These are phyloP conservation scores for Flaveria bidentis DNA, from an alignment of 129 eudicot genomes.

Conservation along the genomic window DNA sequence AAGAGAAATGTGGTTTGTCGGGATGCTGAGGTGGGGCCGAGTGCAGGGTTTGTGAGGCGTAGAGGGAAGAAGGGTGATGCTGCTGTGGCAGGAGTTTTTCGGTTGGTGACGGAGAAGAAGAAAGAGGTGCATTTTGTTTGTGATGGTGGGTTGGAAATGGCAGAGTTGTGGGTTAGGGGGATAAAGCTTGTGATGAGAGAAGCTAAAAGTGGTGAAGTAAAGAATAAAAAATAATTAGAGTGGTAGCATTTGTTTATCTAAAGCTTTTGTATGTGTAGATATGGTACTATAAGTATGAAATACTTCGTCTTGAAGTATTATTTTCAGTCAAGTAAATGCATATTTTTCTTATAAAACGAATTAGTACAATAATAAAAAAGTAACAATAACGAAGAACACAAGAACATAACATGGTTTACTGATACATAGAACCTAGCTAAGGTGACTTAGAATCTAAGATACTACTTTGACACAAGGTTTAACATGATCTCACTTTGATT, in stretches of 20 bases:
- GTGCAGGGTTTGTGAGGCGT: conserved; percentile 50
- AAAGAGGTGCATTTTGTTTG: conserved; percentile 97
- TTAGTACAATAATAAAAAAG: neutral
- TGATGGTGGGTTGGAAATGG: conserved; percentile 76
- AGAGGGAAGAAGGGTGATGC: conserved; percentile 65
- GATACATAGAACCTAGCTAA: too few species aligned
- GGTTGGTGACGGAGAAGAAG: conserved; percentile 66
- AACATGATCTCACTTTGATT: too few species aligned
- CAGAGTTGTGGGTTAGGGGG: conserved; percentile 92
- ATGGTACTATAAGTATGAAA: conserved; percentile 27
- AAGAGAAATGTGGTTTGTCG: conserved; percentile 68
- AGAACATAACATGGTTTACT: too few species aligned
- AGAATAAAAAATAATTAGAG: conserved; percentile 14
- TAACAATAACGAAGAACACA: too few species aligned
- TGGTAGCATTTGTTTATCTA: conserved; percentile 6
- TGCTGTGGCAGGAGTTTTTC: conserved; percentile 56
- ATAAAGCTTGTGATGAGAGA: conserved; percentile 68
- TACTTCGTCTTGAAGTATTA: conserved; percentile 79
- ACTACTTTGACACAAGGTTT: too few species aligned
- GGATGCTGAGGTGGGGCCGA: conserved; percentile 73
- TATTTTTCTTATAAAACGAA: conserved; percentile 10
- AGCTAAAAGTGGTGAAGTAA: conserved; percentile 25
- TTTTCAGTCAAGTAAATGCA: conserved; percentile 27
- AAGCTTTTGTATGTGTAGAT: conserved; percentile 35
- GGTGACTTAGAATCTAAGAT: too few species aligned